phyloP scores from a whole-genome alignment of 208 protist genomes.

The Angomonas ambiguus region DNA sequence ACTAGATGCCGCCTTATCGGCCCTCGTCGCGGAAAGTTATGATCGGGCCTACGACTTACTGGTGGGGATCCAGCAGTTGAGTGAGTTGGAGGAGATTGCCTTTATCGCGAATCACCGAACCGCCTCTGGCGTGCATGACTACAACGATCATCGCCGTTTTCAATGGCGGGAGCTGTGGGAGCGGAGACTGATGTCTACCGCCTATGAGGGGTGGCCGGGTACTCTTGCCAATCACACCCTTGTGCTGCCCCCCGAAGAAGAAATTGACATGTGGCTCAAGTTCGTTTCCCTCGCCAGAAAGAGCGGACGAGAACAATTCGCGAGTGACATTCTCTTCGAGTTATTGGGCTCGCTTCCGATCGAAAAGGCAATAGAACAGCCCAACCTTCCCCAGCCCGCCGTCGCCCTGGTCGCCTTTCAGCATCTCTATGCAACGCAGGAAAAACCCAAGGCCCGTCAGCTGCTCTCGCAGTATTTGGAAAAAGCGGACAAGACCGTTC shows the following conservation, averaged over 20 bases:
- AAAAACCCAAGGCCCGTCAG: conserved; percentile 59
- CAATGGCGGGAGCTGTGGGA: conserved; percentile 90
- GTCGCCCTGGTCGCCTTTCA: conserved; percentile 80
- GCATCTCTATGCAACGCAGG: conserved; percentile 83
- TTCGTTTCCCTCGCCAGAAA: conserved; percentile 94
- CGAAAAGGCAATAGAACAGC: conserved; percentile 22
- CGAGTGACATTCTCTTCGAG: conserved; percentile 87
- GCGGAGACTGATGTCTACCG: conserved; percentile 75
- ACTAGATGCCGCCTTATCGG: conserved; percentile 93
- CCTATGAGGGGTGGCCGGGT: conserved; percentile 96
- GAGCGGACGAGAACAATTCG: conserved; percentile 75
- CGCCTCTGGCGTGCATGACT: not conserved
- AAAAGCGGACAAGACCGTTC: conserved; percentile 5
- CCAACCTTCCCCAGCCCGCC: conserved; percentile 48
- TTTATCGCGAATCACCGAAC: conserved; percentile 49
- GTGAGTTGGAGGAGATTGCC: conserved; percentile 98
- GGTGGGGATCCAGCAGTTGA: conserved; percentile 97
- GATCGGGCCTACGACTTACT: conserved; percentile 96
- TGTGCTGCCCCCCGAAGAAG: conserved; percentile 88
- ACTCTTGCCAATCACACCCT: conserved; percentile 96
- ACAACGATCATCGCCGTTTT: conserved; percentile 45
- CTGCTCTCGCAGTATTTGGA: conserved; percentile 71
- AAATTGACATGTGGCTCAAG: conserved; percentile 97
- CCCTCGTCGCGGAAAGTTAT: conserved; percentile 97
- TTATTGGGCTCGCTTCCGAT: conserved; percentile 78